phyloP scores from a whole-genome alignment of 2,329 filamentous ascomycete genomes.

The Aspergillus fumigatus region DNA sequence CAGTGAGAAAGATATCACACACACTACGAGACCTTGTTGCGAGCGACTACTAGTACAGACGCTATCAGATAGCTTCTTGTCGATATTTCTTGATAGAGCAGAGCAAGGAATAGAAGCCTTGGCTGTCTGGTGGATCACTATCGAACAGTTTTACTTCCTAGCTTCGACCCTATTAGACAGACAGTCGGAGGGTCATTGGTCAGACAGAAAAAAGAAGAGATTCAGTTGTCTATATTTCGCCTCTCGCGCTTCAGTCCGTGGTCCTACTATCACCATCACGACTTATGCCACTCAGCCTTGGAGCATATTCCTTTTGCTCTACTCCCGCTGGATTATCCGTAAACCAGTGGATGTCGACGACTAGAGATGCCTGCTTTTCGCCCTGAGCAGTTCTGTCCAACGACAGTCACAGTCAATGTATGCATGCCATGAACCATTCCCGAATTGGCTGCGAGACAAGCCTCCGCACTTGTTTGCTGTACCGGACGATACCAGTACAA shows the following conservation, averaged over 20 bases:
- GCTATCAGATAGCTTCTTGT: conserved; percentile 62
- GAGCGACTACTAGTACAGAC: conserved; percentile 43
- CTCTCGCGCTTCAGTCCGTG: conserved; percentile 28
- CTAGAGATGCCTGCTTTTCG: conserved; percentile 13
- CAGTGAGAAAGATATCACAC: conserved; percentile 22
- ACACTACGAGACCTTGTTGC: conserved; percentile 32
- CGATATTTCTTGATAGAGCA: conserved; percentile 67
- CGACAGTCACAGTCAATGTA: conserved; percentile 11
- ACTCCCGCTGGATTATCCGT: conserved; percentile 22
- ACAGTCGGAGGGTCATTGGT: conserved; percentile 48
- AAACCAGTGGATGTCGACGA: conserved; percentile 23
- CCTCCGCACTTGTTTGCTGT: neutral
- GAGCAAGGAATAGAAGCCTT: conserved; percentile 48
- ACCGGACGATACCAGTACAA: neutral
- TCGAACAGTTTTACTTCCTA: conserved; percentile 55
- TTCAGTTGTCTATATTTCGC: conserved; percentile 37
- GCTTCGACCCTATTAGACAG: conserved; percentile 71
- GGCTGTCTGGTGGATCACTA: conserved; percentile 31
- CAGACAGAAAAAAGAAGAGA: conserved; percentile 29
- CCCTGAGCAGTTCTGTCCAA: conserved; percentile 1
- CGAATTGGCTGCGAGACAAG: neutral
- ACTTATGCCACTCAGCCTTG: conserved; percentile 17
- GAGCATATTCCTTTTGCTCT: conserved; percentile 12
- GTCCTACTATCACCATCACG: conserved; percentile 16
- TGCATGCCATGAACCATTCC: conserved; percentile 5